Percentiles rank a stretch among this genome's conserved stretches.
These are phyloP conservation scores for Styphnolobium japonicum DNA, from an alignment of 306 rosid species.

Conservation along the genomic window DNA sequence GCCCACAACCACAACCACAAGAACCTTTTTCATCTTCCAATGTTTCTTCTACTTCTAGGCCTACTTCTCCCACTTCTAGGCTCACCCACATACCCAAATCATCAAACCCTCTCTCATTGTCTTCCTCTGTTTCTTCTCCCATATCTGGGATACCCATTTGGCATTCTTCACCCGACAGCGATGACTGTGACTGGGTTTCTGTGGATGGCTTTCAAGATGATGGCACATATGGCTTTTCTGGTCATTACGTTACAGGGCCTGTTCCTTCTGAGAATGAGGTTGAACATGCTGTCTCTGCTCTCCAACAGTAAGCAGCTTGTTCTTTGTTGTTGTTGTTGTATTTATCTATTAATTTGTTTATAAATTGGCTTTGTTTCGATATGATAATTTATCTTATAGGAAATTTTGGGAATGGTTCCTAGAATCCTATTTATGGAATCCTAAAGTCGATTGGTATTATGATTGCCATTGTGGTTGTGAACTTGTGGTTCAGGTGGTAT, in stretches of 20 bases:
- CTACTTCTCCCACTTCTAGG: constrained; percentile 27
- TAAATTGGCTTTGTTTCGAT: background rate
- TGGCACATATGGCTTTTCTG: background rate
- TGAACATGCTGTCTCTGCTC: constrained; percentile 18
- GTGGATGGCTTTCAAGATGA: background rate
- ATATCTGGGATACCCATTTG: background rate
- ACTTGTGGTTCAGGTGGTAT: background rate
- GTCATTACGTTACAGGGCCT: background rate
- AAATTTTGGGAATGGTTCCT: background rate
- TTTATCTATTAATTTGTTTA: background rate
- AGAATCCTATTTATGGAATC: background rate
- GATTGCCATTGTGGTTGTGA: background rate
- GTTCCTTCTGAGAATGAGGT: constrained; percentile 37
- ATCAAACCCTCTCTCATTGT: background rate
- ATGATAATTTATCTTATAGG: no score
- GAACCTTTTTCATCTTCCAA: constrained; percentile 26
- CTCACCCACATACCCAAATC: constrained; percentile 25
- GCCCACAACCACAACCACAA: no score
- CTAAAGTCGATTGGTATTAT: background rate
- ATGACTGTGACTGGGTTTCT: constrained; percentile 24
- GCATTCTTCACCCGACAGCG: background rate
- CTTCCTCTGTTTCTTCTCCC: background rate
- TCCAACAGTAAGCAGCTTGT: constrained; percentile 13
- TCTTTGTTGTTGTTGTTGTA: background rate
- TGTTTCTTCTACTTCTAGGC: background rate